Percentiles rank a stretch among this genome's conserved stretches.
Evolutionary conservation across 495 filamentous ascomycete species (phyloP).

Genomic region (Hypoxylon crocopeplum): DNA sequence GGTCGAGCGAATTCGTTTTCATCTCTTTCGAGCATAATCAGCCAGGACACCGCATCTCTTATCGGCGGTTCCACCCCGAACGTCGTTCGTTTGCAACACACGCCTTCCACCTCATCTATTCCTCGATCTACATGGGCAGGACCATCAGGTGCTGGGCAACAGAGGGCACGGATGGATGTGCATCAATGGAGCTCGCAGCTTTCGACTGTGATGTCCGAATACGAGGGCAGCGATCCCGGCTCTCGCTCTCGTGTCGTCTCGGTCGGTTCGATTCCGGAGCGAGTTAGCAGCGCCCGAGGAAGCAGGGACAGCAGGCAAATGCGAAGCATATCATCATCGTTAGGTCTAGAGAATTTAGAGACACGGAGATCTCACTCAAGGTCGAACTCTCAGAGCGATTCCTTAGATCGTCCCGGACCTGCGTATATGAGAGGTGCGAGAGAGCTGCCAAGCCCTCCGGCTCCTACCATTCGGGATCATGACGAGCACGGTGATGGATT

Average conservation of each 20-base stretch:
- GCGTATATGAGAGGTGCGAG: slow-evolving; percentile 44
- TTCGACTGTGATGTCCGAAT: slow-evolving; percentile 74
- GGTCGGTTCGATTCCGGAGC: slow-evolving; percentile 44
- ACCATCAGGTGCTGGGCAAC: slow-evolving; percentile 21
- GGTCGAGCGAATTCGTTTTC: slow-evolving; percentile 56
- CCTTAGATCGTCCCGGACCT: slow-evolving; percentile 47
- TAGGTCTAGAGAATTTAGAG: slow-evolving; percentile 45
- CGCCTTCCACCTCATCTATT: slow-evolving; percentile 36
- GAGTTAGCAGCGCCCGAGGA: slow-evolving; percentile 48
- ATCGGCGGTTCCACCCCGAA: slow-evolving; percentile 37
- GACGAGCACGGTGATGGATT: slow-evolving; percentile 64
- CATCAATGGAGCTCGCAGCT: slow-evolving; percentile 77
- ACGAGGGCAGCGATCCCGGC: slow-evolving; percentile 54
- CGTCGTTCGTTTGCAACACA: slow-evolving; percentile 31
- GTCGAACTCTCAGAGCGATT: slow-evolving; percentile 48
- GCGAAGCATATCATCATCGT: slow-evolving; percentile 60
- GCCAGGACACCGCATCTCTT: slow-evolving; percentile 51
- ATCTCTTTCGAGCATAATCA: slow-evolving; percentile 56
- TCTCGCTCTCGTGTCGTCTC: slow-evolving; percentile 56
- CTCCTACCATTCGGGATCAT: slow-evolving; percentile 53
- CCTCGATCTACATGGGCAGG: slow-evolving; percentile 38
- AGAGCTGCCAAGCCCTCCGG: slow-evolving; percentile 32
- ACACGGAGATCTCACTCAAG: slow-evolving; percentile 41
- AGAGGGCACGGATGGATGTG: slow-evolving; percentile 40
- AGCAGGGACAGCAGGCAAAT: slow-evolving; percentile 56